A percentile compares a stretch with the other conserved stretches of the same genome.
phyloP scores from a whole-genome alignment of 768 basidiomycete species.

The Phylloporus sp. region DNA sequence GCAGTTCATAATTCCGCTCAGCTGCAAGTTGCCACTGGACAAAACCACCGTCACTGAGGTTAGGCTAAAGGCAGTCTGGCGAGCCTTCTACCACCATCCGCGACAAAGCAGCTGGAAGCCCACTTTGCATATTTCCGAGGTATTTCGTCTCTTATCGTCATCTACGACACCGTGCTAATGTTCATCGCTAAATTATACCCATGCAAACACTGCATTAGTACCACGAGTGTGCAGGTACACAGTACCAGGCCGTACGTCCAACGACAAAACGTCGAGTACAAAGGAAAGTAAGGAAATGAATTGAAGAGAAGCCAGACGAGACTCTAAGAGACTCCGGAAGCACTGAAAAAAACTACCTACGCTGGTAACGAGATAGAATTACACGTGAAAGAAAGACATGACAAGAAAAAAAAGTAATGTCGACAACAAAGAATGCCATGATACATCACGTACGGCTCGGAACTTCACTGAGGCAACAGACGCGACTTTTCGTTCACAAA shows the following conservation, averaged over 20 bases:
- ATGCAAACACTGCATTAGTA: conserved; percentile 91
- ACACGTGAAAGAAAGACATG: not conserved
- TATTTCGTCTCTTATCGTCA: conserved; percentile 21
- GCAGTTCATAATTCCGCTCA: conserved; percentile 13
- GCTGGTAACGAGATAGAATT: not conserved
- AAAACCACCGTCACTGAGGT: too few species aligned
- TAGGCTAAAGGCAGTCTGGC: too few species aligned
- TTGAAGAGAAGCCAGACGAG: not conserved
- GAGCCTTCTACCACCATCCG: conserved; percentile 17
- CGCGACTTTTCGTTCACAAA: conserved; percentile 25
- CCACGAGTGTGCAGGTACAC: not conserved
- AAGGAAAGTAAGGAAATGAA: not conserved
- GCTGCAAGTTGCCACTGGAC: too few species aligned
- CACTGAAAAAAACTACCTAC: not conserved
- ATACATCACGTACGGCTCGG: not conserved
- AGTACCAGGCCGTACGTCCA: not conserved
- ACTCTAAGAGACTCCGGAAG: too few species aligned
- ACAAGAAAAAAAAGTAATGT: too few species aligned
- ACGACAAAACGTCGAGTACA: not conserved
- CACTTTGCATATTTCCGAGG: conserved; percentile 82
- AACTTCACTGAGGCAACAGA: conserved; percentile 10
- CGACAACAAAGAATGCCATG: not conserved
- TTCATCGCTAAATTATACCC: conserved; percentile 70
- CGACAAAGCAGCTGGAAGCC: conserved; percentile 81
- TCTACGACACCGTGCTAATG: not conserved